Evolutionary conservation across 345 rosid species (phyloP), one percentile per base, ranked within the genome.

Genomic region (Euclidium syriacum): DNA sequence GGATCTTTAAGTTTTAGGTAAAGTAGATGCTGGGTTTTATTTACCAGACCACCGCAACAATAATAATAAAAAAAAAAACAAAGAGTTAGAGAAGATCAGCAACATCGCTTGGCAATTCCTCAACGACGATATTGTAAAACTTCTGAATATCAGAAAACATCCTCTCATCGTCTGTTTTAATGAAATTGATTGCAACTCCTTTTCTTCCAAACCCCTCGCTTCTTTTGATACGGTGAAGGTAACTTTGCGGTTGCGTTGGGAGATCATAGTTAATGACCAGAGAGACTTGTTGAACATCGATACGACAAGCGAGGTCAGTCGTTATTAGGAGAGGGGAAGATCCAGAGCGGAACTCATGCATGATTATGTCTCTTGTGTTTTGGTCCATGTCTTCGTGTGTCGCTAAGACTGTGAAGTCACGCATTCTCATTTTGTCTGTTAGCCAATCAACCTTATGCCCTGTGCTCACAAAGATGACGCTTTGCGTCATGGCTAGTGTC

Each of bases 301-400:
- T 90, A 63, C 92, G 94, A 69, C 95, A 86, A 0, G 97, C 97
- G 17, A 90, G 85, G 52, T 90, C 95, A 0, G 90, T 90, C 14
- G 94, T 90, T 26, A 87, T 87, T 24, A 87, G 92, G 5, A 90
- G 90, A 7, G 95, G 88, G 15, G 94, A 90, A 0, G 97, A 90
- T 0, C 95, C 94, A 20, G 94, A 90, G 5, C 97, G 79, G 71
- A 90, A 87, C 49, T 85, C 92, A 0, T 85, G 78, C 95, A 85
- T 87, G 65, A 90, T 90, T 33, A 90, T 82, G 62, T 90, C 97
- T 36, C 90, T 81, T 0, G 90, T 85, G 78, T 83, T 87, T 80
- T 90, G 95, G 64, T 90, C 95, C 95, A 86, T 90, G 81, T 89
- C 91, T 62, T 95, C 96, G 17, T 89, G 96, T 17, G 97, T 90